Conservation (phyloP, 2,329 filamentous ascomycete genomes). For the Eutypa lata region DNA sequence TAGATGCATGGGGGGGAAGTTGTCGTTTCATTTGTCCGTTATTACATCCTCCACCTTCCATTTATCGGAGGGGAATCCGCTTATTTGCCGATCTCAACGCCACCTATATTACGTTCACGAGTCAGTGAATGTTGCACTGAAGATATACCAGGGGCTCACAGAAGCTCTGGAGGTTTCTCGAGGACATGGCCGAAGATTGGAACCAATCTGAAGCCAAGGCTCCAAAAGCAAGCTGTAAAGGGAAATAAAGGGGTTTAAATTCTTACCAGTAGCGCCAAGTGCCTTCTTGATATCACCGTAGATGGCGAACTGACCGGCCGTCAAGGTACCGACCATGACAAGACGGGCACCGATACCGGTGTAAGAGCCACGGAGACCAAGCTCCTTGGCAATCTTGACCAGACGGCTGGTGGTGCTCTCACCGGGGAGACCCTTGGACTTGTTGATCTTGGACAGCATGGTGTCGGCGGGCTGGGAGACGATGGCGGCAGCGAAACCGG, state of each 20-base stretch:
- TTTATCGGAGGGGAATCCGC: not conserved
- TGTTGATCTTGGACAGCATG: slow-evolving; percentile 82
- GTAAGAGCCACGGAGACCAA: slow-evolving; percentile 66
- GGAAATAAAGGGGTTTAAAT: too few species aligned
- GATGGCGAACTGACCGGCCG: slow-evolving; percentile 71
- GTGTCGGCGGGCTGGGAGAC: slow-evolving; percentile 77
- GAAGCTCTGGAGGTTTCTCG: too few species aligned
- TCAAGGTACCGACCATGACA: slow-evolving; percentile 69
- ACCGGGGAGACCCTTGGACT: slow-evolving; percentile 70
- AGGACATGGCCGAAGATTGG: too few species aligned
- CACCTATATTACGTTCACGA: too few species aligned
- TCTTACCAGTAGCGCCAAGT: slow-evolving; percentile 54
- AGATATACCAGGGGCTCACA: too few species aligned
- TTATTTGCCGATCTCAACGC: slow-evolving; percentile 47
- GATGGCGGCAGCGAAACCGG: slow-evolving; percentile 72
- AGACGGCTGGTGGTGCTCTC: slow-evolving; percentile 69
- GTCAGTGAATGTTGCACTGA: too few species aligned
- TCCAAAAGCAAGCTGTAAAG: too few species aligned
- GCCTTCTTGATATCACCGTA: slow-evolving; percentile 50
- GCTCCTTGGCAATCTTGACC: slow-evolving; percentile 72
- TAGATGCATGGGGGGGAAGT: too few species aligned
- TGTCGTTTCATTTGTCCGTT: too few species aligned
- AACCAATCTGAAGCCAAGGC: too few species aligned
- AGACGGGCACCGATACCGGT: slow-evolving; percentile 71
- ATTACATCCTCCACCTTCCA: not conserved